Evolutionary conservation across 1,139 yeast genomes (phyloP).

Genomic region (Debaryomycetaceae sp.): DNA sequence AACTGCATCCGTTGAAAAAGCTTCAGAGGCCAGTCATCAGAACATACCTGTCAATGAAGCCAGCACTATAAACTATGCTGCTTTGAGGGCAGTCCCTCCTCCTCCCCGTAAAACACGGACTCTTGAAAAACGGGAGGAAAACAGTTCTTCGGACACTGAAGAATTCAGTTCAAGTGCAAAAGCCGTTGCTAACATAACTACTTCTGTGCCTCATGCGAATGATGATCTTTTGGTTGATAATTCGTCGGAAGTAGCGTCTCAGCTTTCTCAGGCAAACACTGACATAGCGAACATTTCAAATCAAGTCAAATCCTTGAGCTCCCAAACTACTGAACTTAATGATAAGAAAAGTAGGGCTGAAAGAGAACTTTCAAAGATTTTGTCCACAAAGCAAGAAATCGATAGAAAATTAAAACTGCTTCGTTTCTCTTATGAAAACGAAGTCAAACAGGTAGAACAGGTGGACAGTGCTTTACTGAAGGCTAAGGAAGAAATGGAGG

Average conservation of each 20-base stretch:
- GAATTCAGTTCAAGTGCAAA: neutral
- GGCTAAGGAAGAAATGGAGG: conserved; percentile 67
- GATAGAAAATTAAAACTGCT: conserved; percentile 65
- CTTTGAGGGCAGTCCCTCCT: conserved; percentile 47
- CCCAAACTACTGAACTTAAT: conserved; percentile 68
- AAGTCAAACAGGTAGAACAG: conserved; percentile 68
- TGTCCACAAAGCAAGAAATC: conserved; percentile 65
- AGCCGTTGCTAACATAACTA: too few relatives aligned
- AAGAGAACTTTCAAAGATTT: conserved; percentile 65
- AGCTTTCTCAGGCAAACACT: conserved; percentile 73
- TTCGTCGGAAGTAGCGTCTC: conserved; percentile 54
- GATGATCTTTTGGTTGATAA: conserved; percentile 56
- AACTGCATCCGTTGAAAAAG: conserved; percentile 4
- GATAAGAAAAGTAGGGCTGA: conserved; percentile 74
- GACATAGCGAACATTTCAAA: conserved; percentile 85
- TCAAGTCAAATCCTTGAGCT: conserved; percentile 74
- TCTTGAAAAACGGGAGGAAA: conserved; percentile 4
- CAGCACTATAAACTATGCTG: conserved; percentile 40
- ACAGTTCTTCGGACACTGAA: conserved; percentile 1
- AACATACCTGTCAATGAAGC: neutral
- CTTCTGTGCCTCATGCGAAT: conserved; percentile 14
- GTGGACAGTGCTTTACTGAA: conserved; percentile 59
- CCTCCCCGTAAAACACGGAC: conserved; percentile 28
- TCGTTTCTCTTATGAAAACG: conserved; percentile 72
- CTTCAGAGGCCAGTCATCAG: neutral